These are phyloP conservation scores for Apophysomyces ossiformis DNA, from an alignment of 371 early-diverging fungal genomes.

Conservation along the genomic window DNA sequence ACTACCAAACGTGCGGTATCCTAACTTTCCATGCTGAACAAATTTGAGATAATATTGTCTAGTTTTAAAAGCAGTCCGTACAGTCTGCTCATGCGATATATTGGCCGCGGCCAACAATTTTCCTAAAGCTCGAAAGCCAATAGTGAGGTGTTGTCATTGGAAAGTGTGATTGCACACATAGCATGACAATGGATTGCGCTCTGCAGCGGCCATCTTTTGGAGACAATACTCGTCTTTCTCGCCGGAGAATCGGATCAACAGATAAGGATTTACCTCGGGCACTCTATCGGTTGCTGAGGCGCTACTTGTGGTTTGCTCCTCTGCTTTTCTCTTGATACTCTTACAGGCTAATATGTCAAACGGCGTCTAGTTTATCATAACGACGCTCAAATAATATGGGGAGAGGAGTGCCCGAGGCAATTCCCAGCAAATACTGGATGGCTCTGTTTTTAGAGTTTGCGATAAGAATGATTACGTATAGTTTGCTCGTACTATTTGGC, in stretches of 20 bases:
- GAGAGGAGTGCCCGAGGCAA: no score
- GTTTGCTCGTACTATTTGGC: neutral
- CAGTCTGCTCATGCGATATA: neutral
- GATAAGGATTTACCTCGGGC: neutral
- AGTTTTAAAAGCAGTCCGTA: neutral
- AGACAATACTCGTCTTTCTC: neutral
- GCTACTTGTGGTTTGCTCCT: no score
- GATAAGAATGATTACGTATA: neutral
- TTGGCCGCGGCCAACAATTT: neutral
- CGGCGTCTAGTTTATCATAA: no score
- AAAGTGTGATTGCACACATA: constrained; percentile 2
- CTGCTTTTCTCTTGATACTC: no score
- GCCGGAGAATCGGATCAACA: neutral
- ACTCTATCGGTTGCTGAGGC: no score
- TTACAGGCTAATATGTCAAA: no score
- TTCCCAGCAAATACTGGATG: neutral
- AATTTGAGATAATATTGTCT: neutral
- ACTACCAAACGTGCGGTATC: neutral
- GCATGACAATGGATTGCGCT: neutral
- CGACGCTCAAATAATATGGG: no score
- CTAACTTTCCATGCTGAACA: neutral
- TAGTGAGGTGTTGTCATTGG: neutral
- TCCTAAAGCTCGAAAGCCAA: neutral
- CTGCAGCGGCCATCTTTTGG: neutral
- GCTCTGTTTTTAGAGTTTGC: neutral